These are phyloP conservation scores for Fistulifera pelliculosa DNA, from an alignment of 108 stramenopile species.

Conservation along the genomic window DNA sequence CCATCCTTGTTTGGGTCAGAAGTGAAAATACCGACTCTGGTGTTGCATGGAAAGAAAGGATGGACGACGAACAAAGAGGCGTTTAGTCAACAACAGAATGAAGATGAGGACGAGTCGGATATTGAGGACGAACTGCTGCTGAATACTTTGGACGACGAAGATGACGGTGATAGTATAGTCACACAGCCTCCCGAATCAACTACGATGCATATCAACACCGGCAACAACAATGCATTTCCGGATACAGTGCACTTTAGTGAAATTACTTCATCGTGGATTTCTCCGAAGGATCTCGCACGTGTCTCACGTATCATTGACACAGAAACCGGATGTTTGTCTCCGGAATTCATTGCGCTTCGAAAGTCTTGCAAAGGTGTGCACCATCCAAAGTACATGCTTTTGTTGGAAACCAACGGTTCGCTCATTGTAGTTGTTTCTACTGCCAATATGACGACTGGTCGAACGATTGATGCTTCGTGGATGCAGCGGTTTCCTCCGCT, in stretches of 20 bases:
- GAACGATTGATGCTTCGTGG: slow-evolving; percentile 64
- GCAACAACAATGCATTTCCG: background rate
- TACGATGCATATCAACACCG: background rate
- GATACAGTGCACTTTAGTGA: slow-evolving; percentile 11
- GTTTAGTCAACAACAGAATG: background rate
- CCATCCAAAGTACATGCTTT: slow-evolving; percentile 77
- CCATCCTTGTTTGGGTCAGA: slow-evolving; percentile 7
- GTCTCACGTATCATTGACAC: background rate
- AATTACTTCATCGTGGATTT: slow-evolving; percentile 3
- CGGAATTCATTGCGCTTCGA: slow-evolving; percentile 7
- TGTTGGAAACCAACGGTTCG: slow-evolving; percentile 56
- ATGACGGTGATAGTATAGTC: background rate
- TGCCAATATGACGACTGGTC: slow-evolving; percentile 43
- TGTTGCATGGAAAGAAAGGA: slow-evolving; percentile 66
- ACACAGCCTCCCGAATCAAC: background rate
- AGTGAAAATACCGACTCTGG: slow-evolving; percentile 47
- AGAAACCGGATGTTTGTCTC: slow-evolving; percentile 8
- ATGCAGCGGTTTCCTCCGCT: slow-evolving; percentile 54
- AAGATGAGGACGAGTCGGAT: slow-evolving; percentile 2
- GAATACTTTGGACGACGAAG: background rate
- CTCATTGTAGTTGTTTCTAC: slow-evolving; percentile 68
- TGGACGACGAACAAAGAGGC: slow-evolving; percentile 7
- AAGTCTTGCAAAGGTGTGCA: slow-evolving; percentile 50
- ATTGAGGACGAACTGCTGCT: background rate
- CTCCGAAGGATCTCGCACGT: background rate